These are phyloP conservation scores for Amesomyces nigricolor DNA, from an alignment of 2,329 filamentous ascomycete genomes.

Conservation along the genomic window DNA sequence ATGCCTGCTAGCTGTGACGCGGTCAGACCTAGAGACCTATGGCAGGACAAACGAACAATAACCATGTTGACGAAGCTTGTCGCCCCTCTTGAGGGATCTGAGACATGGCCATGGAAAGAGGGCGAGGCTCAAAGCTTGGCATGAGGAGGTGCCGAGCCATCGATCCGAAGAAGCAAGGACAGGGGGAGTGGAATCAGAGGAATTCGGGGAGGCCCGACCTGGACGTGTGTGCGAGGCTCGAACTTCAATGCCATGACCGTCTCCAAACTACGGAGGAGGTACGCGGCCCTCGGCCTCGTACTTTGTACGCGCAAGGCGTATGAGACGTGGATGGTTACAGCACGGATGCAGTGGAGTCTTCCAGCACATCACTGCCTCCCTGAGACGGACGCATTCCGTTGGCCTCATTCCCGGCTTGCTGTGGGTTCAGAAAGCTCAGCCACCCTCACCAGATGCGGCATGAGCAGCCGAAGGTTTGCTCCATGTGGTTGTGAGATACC, in stretches of 20 bases:
- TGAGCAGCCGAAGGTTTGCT: not conserved
- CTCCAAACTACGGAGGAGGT: not conserved
- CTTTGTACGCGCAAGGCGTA: not conserved
- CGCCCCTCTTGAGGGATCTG: conserved; percentile 11
- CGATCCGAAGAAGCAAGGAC: not conserved
- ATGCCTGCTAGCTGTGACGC: conserved; percentile 1
- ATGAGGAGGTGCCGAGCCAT: not conserved
- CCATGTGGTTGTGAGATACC: not conserved
- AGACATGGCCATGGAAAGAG: conserved; percentile 21
- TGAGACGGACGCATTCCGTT: not conserved
- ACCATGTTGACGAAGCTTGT: not conserved
- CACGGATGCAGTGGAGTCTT: conserved; percentile 14
- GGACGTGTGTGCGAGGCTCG: not conserved
- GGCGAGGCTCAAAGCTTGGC: conserved; percentile 10
- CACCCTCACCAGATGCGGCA: not conserved
- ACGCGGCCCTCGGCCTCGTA: not conserved
- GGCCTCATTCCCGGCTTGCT: not conserved
- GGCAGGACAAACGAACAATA: conserved; percentile 5
- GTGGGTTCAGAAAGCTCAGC: not conserved
- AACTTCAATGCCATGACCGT: not conserved
- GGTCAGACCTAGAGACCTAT: conserved; percentile 10
- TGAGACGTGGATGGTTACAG: conserved; percentile 18
- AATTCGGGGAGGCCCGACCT: not conserved
- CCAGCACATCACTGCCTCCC: conserved; percentile 16
- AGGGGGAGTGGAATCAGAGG: not conserved